Evolutionary conservation across 768 basidiomycete genomes (phyloP).

Genomic region (Chalciporus piperatus): DNA sequence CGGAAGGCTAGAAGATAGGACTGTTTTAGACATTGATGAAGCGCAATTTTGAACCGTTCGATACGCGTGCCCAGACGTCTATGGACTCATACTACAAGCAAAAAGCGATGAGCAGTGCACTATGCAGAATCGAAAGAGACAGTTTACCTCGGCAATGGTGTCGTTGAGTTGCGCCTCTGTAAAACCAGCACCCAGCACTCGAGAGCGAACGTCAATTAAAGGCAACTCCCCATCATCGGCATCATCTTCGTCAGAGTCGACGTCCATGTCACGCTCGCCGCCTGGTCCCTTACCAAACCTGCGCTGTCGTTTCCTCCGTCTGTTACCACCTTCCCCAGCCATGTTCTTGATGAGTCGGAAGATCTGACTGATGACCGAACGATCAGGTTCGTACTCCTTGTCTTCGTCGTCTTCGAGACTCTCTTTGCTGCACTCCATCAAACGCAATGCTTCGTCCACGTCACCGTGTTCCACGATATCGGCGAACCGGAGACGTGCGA

Average conservation of each 20-base stretch:
- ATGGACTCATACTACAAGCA: slow-evolving; percentile 77
- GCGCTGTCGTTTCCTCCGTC: slow-evolving; percentile 43
- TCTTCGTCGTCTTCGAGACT: slow-evolving; percentile 81
- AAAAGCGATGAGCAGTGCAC: slow-evolving; percentile 7
- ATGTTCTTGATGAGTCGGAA: slow-evolving; percentile 90
- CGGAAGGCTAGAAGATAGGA: background rate
- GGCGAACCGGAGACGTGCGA: slow-evolving; percentile 87
- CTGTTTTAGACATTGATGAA: slow-evolving; percentile 44
- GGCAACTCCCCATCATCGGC: slow-evolving; percentile 67
- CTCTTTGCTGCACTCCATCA: slow-evolving; percentile 97
- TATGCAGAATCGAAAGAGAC: background rate
- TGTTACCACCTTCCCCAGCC: slow-evolving; percentile 46
- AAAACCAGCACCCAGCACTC: slow-evolving; percentile 83
- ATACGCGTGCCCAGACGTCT: slow-evolving; percentile 77
- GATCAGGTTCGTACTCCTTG: slow-evolving; percentile 66
- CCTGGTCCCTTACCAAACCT: slow-evolving; percentile 68
- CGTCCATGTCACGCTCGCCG: slow-evolving; percentile 66
- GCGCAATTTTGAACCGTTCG: slow-evolving; percentile 77
- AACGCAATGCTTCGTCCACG: slow-evolving; percentile 92
- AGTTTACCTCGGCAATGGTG: slow-evolving; percentile 72
- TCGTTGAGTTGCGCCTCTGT: slow-evolving; percentile 90
- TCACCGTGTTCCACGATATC: slow-evolving; percentile 79
- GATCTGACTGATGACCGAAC: slow-evolving; percentile 78
- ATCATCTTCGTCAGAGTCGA: slow-evolving; percentile 66
- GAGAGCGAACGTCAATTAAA: slow-evolving; percentile 84